These are phyloP conservation scores for Podospora appendiculata DNA, from an alignment of 495 filamentous ascomycete genomes.

Conservation along the genomic window DNA sequence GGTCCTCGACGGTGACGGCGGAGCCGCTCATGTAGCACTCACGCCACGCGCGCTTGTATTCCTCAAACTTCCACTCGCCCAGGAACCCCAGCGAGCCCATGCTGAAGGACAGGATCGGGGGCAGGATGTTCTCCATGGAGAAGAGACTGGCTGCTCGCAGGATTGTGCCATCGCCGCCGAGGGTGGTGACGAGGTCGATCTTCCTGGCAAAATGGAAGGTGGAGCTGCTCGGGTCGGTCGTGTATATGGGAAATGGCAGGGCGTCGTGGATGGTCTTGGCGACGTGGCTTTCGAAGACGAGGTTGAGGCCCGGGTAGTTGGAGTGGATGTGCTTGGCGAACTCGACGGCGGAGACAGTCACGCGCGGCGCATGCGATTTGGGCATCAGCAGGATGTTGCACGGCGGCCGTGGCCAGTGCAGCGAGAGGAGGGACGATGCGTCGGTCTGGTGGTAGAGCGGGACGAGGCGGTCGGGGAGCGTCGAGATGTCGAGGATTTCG, in stretches of 20 bases:
- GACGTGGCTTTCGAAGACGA: slow-evolving; percentile 75
- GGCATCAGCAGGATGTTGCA: slow-evolving; percentile 86
- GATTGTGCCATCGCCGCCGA: slow-evolving; percentile 95
- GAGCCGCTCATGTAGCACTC: slow-evolving; percentile 92
- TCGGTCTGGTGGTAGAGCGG: slow-evolving; percentile 41
- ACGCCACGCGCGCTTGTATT: slow-evolving; percentile 82
- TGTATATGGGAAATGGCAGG: slow-evolving; percentile 74
- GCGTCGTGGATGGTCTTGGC: slow-evolving; percentile 65
- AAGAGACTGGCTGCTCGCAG: slow-evolving; percentile 87
- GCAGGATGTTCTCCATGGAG: slow-evolving; percentile 69
- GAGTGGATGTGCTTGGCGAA: slow-evolving; percentile 74
- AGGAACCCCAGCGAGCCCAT: slow-evolving; percentile 96
- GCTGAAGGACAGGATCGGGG: slow-evolving; percentile 89
- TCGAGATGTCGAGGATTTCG: slow-evolving; percentile 42
- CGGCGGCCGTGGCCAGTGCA: slow-evolving; percentile 82
- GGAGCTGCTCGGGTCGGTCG: slow-evolving; percentile 31
- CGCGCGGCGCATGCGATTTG: slow-evolving; percentile 66
- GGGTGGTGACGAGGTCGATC: slow-evolving; percentile 76
- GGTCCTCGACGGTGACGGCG: slow-evolving; percentile 39
- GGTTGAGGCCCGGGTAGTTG: slow-evolving; percentile 71
- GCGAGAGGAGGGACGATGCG: slow-evolving; percentile 58
- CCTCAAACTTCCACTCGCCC: slow-evolving; percentile 90
- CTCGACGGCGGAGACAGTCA: slow-evolving; percentile 64
- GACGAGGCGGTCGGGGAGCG: slow-evolving; percentile 45
- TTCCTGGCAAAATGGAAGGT: slow-evolving; percentile 46